Conservation (phyloP, 306 rosid genomes). For the Begonia peltatifolia region DNA sequence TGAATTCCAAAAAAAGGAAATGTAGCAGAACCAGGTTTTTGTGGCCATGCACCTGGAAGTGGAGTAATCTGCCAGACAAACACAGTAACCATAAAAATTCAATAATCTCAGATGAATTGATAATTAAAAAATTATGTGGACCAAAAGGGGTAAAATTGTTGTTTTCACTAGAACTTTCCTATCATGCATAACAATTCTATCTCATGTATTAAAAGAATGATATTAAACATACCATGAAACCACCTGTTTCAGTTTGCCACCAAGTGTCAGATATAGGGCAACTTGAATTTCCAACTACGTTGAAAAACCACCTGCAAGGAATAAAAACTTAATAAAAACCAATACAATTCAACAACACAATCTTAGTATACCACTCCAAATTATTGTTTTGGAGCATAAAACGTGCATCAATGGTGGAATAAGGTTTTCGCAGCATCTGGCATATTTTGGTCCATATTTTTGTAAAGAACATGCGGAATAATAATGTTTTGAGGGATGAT, state of each 20-base stretch:
- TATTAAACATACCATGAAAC: constrained; percentile 71
- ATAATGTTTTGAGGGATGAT: too few relatives aligned
- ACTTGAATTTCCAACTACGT: constrained; percentile 82
- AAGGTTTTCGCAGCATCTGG: too few relatives aligned
- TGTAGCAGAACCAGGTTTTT: constrained; percentile 97
- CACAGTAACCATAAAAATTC: constrained; percentile 4
- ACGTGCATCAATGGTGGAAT: too few relatives aligned
- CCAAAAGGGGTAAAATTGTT: not conserved
- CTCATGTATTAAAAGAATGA: not conserved
- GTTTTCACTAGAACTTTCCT: not conserved
- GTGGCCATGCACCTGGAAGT: constrained; percentile 97
- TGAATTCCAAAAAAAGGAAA: constrained; percentile 97
- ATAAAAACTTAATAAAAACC: constrained; percentile 1
- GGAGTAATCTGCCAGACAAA: constrained; percentile 73
- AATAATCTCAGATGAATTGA: not conserved
- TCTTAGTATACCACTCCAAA: too few relatives aligned
- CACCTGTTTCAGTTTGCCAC: constrained; percentile 99
- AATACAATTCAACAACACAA: not conserved
- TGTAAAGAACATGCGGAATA: too few relatives aligned
- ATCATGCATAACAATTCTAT: not conserved
- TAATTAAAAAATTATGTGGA: not conserved
- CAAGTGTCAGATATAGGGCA: constrained; percentile 99
- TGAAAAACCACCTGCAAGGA: constrained; percentile 73
- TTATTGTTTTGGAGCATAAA: too few relatives aligned
- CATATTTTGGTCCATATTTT: too few relatives aligned